Conservation (phyloP, 1,284 basidiomycete genomes). For the Tylopilus microsporus region DNA sequence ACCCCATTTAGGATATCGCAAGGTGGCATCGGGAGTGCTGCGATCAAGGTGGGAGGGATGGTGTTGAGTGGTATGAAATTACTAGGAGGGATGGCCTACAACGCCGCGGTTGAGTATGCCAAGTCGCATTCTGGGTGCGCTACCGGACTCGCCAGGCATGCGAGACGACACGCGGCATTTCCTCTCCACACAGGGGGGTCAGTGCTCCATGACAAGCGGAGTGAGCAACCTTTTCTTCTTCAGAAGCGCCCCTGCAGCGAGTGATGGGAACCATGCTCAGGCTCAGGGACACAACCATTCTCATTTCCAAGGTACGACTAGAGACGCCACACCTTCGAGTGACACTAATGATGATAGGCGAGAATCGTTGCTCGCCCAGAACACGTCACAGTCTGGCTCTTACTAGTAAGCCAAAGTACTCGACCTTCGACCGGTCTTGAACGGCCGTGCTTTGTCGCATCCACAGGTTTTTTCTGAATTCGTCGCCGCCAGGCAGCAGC, state of each 20-base stretch:
- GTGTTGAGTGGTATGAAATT: constrained; percentile 60
- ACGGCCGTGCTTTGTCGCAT: no score
- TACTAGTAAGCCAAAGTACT: constrained; percentile 45
- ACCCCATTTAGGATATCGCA: constrained; percentile 18
- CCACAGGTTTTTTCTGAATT: no score
- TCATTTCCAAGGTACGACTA: constrained; percentile 13
- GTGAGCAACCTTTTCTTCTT: constrained; percentile 47
- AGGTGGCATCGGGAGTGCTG: constrained; percentile 46
- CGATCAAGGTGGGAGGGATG: constrained; percentile 55
- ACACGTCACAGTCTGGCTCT: constrained; percentile 26
- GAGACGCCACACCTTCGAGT: constrained; percentile 11
- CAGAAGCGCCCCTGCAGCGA: constrained; percentile 56
- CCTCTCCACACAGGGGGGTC: constrained; percentile 13
- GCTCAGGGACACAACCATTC: neutral
- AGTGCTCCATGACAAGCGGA: constrained; percentile 17
- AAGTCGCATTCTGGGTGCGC: constrained; percentile 35
- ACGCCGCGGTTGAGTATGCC: constrained; percentile 45
- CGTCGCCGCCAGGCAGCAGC: no score
- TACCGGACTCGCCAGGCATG: constrained; percentile 6
- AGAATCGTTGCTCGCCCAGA: constrained; percentile 1
- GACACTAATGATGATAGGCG: constrained; percentile 8
- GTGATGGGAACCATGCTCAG: constrained; percentile 18
- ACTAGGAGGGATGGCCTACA: no score
- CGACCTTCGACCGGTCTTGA: constrained; percentile 36
- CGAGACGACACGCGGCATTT: no score